Percentiles rank a stretch among this genome's conserved stretches.
Evolutionary conservation across 768 basidiomycete genomes (phyloP).

Genomic region (Mycena venus): DNA sequence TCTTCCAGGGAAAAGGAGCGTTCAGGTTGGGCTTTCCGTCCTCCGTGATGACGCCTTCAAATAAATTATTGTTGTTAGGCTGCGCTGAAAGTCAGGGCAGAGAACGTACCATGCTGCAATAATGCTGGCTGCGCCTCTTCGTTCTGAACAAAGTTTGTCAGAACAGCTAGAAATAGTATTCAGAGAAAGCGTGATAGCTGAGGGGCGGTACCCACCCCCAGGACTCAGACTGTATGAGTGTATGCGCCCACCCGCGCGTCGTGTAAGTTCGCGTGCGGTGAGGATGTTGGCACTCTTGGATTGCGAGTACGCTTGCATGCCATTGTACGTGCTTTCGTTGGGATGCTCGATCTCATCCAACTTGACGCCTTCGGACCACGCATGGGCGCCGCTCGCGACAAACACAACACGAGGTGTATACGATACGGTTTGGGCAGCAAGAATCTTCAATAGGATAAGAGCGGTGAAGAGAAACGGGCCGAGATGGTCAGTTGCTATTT

Average conservation of each 20-base stretch:
- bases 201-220: conserved; percentile 8
- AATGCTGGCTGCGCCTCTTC: not conserved
- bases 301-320: conserved; percentile 10
- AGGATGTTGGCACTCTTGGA: conserved; percentile 29
- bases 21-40: conserved; percentile 17
- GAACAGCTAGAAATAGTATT: not conserved
- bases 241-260: conserved; percentile 16
- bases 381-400: conserved; percentile 24
- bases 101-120: not conserved
- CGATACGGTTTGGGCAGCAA: not conserved
- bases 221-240: conserved; percentile 23
- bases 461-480: conserved; percentile 32
- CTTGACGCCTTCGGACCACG: conserved; percentile 13
- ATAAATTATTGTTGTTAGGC: not conserved
- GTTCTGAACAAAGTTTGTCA: conserved; percentile 22
- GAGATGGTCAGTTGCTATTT: conserved; percentile 24
- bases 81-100: no score
- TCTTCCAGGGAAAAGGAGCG: conserved; percentile 19
- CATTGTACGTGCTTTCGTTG: conserved; percentile 12
- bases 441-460: conserved; percentile 20
- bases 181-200: not conserved
- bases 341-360: conserved; percentile 20
- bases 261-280: conserved; percentile 17
- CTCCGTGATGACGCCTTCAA: conserved; percentile 13
- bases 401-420: conserved; percentile 26